Evolutionary conservation across 2,329 filamentous ascomycete genomes (phyloP).

Genomic region (Aspergillus aculeatinus): DNA sequence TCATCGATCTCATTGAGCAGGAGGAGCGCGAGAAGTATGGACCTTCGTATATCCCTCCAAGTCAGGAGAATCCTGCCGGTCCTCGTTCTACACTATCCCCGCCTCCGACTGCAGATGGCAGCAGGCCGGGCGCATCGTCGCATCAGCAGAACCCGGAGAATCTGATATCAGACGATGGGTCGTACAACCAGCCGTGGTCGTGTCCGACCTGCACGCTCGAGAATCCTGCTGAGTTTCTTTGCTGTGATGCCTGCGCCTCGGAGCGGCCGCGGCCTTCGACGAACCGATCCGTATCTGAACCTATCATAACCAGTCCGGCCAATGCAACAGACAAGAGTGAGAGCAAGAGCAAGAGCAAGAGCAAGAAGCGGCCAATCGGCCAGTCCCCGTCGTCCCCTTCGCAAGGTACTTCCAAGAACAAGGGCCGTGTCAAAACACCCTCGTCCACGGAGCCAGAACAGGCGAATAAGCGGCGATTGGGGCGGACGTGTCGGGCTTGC

Average conservation of each 20-base stretch:
- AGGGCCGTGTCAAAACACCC: slow-evolving; percentile 36
- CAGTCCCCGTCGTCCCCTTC: slow-evolving; percentile 13
- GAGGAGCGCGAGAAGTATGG: slow-evolving; percentile 65
- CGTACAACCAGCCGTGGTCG: slow-evolving; percentile 52
- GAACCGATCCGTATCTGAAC: slow-evolving; percentile 14
- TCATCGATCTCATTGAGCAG: slow-evolving; percentile 83
- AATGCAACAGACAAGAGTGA: slow-evolving; percentile 12
- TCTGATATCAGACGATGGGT: slow-evolving; percentile 28
- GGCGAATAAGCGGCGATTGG: slow-evolving; percentile 49
- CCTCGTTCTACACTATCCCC: slow-evolving; percentile 40
- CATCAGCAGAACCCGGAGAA: slow-evolving; percentile 13
- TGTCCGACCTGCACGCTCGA: slow-evolving; percentile 63
- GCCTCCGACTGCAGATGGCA: slow-evolving; percentile 35
- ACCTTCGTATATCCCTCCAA: slow-evolving; percentile 54
- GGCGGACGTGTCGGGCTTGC: slow-evolving; percentile 60
- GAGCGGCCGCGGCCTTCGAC: slow-evolving; percentile 49
- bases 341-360: slow-evolving; percentile 21
- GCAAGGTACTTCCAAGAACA: slow-evolving; percentile 29
- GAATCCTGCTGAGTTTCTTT: slow-evolving; percentile 59
- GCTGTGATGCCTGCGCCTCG: slow-evolving; percentile 60
- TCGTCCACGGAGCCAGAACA: slow-evolving; percentile 42
- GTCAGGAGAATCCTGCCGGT: slow-evolving; percentile 53
- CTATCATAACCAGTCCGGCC: slow-evolving; percentile 3
- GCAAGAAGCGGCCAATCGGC: slow-evolving; percentile 24
- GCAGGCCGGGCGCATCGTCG: slow-evolving; percentile 22